Conservation (phyloP, 2,329 filamentous ascomycete species). For the Grosmannia huntii region DNA sequence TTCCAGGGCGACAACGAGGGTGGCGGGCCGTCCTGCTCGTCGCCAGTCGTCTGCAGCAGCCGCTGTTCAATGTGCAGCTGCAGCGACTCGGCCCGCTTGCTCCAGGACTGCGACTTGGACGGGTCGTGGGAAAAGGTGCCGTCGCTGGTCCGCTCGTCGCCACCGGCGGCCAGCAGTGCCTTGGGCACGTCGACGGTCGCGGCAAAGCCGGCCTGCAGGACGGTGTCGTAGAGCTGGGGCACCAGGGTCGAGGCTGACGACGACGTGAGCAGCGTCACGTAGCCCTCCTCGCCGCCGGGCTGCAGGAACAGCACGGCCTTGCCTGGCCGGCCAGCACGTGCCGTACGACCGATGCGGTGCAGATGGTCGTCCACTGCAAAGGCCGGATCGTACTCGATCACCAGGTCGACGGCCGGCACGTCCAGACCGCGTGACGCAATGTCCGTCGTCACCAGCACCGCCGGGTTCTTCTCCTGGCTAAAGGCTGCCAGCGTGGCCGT, state of each 20-base stretch:
- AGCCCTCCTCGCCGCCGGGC: constrained; percentile 84
- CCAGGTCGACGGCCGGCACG: constrained; percentile 85
- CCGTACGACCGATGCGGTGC: constrained; percentile 88
- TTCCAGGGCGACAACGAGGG: not conserved
- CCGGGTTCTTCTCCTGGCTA: constrained; percentile 57
- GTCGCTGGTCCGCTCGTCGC: constrained; percentile 34
- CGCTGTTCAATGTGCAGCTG: constrained; percentile 49
- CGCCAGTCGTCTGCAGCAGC: constrained; percentile 23
- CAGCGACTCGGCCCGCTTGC: constrained; percentile 37
- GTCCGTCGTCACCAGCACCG: constrained; percentile 84
- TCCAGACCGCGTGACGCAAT: constrained; percentile 93
- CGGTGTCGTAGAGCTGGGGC: constrained; percentile 37
- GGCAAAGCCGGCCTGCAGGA: constrained; percentile 54
- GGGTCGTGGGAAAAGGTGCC: constrained; percentile 26
- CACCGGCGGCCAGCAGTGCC: constrained; percentile 37
- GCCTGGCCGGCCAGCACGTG: constrained; percentile 79
- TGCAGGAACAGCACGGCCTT: constrained; percentile 81
- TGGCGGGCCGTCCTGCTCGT: not conserved
- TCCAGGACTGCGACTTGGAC: constrained; percentile 20
- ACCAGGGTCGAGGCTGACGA: constrained; percentile 4
- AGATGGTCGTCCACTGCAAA: constrained; percentile 90
- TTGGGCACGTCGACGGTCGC: constrained; percentile 46
- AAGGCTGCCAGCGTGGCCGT: constrained; percentile 79
- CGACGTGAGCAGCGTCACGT: constrained; percentile 56
- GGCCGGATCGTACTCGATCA: constrained; percentile 91